Evolutionary conservation across 345 rosid species (phyloP).

Genomic region (Leavenworthia alabamica): DNA sequence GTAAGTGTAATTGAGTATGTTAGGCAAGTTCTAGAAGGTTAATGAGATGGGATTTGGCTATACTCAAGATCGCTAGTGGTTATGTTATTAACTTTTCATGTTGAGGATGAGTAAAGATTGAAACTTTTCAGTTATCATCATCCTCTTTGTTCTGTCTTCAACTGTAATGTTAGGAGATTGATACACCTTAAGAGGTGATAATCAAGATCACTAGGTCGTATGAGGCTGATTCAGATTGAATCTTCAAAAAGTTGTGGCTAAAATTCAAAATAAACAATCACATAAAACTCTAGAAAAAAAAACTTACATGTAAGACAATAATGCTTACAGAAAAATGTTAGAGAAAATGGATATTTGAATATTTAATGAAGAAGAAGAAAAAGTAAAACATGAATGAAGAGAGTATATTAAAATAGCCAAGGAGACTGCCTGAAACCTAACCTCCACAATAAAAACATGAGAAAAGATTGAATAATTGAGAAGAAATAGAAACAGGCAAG

Average conservation of each 20-base stretch:
- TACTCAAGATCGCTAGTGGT: neutral
- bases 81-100: no score
- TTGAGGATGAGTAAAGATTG: neutral
- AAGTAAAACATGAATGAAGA: conserved; percentile 9
- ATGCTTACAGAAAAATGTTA: neutral
- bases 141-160: neutral
- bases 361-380: neutral
- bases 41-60: neutral
- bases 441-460: neutral
- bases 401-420: conserved; percentile 13
- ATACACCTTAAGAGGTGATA: neutral
- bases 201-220: neutral
- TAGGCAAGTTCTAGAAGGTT: neutral
- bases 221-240: neutral
- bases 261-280: neutral
- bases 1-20: neutral
- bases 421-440: conserved; percentile 8
- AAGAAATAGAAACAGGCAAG: conserved; percentile 6
- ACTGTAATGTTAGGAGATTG: neutral
- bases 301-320: neutral
- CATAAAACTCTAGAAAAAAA: neutral
- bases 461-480: neutral
- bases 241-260: neutral
- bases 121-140: neutral
- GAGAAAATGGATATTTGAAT: neutral